Conservation (phyloP, 1,139 yeast species). For the Sugiyamaella sp. region DNA sequence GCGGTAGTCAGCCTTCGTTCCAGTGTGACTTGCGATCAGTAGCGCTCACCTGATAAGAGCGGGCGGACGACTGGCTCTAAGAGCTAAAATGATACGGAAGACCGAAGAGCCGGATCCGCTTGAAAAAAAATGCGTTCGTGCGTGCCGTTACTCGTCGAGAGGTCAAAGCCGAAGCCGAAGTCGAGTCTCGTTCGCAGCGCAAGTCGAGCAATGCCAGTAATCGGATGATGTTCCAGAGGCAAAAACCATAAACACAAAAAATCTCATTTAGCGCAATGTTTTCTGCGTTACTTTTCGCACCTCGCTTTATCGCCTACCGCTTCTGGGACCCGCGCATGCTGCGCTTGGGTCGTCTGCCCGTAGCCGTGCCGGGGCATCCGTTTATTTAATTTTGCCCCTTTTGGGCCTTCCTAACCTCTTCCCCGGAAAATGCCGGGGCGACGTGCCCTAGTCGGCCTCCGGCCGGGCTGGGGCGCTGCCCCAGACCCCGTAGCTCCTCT, state of each 20-base stretch:
- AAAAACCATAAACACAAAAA: not conserved
- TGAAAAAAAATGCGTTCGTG: no score
- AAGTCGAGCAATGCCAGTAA: not conserved
- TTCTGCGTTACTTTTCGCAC: not conserved
- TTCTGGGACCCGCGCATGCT: not conserved
- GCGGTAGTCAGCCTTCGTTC: no score
- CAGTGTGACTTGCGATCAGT: no score
- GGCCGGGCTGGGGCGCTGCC: slow-evolving; percentile 1
- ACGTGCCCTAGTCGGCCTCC: not conserved
- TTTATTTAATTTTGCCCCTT: slow-evolving; percentile 12
- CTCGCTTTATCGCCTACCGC: not conserved
- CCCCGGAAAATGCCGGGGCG: slow-evolving; percentile 15
- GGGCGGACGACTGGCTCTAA: no score
- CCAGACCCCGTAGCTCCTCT: slow-evolving; percentile 1
- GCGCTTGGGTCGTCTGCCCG: not conserved
- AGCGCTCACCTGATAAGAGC: no score
- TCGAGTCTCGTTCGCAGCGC: no score
- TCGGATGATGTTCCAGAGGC: slow-evolving; percentile 1
- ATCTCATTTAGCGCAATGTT: not conserved
- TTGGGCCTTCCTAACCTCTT: slow-evolving; percentile 3
- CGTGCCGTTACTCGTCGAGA: no score
- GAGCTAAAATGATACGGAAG: no score
- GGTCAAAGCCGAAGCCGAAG: no score
- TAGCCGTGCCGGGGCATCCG: not conserved
- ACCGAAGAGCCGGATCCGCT: no score